Conservation (phyloP, 129 eudicot genomes). For the Artemisia tridentata region DNA sequence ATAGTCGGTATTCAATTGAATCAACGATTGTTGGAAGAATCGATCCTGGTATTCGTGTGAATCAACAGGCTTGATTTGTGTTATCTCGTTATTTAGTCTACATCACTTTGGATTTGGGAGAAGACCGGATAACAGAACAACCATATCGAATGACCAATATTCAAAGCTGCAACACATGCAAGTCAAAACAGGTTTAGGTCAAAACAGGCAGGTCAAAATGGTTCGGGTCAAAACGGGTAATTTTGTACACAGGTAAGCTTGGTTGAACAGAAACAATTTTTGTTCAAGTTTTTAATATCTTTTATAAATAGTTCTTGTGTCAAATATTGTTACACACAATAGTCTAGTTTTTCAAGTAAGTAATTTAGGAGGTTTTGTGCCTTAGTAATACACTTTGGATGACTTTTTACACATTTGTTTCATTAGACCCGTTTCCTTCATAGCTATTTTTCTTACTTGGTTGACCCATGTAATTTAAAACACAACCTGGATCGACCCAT, state of each 20-base stretch:
- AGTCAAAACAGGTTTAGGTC: not conserved
- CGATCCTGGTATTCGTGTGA: too few species aligned
- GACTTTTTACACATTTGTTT: not conserved
- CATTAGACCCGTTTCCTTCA: not conserved
- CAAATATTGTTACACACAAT: not conserved
- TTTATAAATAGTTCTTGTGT: not conserved
- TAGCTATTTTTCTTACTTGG: too few species aligned
- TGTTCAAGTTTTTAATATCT: not conserved
- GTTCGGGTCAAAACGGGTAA: not conserved
- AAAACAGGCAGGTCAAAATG: not conserved
- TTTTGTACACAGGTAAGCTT: not conserved
- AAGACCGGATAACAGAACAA: slow-evolving; percentile 74
- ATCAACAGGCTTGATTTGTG: too few species aligned
- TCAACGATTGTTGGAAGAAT: too few species aligned
- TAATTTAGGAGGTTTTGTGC: not conserved
- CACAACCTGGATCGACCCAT: not conserved
- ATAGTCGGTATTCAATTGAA: too few species aligned
- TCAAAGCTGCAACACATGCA: slow-evolving; percentile 53
- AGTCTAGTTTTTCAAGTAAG: not conserved
- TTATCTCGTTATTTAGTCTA: too few species aligned
- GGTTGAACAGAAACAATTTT: not conserved
- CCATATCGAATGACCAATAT: slow-evolving; percentile 83
- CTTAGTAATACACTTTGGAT: not conserved
- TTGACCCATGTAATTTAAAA: not conserved
- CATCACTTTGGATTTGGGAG: slow-evolving; percentile 73